These are phyloP conservation scores for Magnaporthales sp. DNA, from an alignment of 2,329 filamentous ascomycete genomes.

Conservation along the genomic window DNA sequence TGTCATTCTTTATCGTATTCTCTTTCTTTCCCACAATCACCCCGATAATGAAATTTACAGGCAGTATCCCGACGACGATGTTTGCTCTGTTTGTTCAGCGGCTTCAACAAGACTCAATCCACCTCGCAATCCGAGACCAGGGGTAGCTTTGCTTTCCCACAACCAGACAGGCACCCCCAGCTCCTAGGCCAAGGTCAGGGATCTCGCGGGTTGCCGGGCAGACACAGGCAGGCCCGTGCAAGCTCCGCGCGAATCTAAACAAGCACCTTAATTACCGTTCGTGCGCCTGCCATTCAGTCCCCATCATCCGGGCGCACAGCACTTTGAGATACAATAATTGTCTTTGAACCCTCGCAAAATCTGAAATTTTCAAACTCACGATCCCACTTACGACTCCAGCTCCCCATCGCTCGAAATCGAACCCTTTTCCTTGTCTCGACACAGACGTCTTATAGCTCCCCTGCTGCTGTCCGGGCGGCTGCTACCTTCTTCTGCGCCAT, in stretches of 20 bases:
- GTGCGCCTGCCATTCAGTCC: not conserved
- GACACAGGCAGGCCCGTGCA: not conserved
- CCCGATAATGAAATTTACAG: not conserved
- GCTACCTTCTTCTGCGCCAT: not conserved
- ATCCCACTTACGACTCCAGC: not conserved
- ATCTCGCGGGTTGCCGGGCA: not conserved
- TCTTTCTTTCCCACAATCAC: not conserved
- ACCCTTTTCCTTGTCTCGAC: not conserved
- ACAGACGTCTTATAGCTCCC: not conserved
- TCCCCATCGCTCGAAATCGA: not conserved
- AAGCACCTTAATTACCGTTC: constrained; percentile 1
- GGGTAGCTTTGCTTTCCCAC: not conserved
- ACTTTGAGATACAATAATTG: not conserved
- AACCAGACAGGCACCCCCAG: not conserved
- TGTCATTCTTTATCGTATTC: not conserved
- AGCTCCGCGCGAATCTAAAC: not conserved
- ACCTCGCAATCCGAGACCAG: not conserved
- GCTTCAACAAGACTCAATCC: not conserved
- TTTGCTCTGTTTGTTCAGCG: not conserved
- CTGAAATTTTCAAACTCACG: not conserved
- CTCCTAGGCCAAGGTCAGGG: not conserved
- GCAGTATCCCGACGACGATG: not conserved
- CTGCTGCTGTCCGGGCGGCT: not conserved
- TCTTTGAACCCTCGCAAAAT: not conserved
- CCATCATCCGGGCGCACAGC: constrained; percentile 1